Evolutionary conservation across 2,329 filamentous ascomycete species (phyloP), one percentile per base, ranked within the genome.

Genomic region (Verticillium klebahnii): DNA sequence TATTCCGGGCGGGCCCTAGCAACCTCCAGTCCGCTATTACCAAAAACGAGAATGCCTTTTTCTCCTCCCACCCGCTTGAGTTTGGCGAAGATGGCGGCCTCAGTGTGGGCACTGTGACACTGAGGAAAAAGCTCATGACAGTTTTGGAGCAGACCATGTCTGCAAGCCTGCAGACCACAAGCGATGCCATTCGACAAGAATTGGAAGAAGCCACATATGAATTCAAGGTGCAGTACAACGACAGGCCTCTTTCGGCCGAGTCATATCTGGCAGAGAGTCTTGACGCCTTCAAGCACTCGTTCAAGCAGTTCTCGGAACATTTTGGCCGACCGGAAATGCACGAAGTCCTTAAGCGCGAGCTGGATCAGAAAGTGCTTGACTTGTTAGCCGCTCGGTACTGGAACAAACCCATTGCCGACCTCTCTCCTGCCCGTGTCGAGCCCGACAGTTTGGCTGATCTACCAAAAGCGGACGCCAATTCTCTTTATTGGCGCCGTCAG

Each of bases 171-270:
- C 91, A 95, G 68, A 88, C 87, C 61, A 99, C 95, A 3, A 91
- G 91, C 68, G 92, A 97, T 71, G 92, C 93, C 11, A 97, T 99
- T 67, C 89, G 90, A 64, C 92, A 97, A 73, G 95, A 99, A 74
- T 85, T 99, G 0, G 94, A 97, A 70, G 95, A 99, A 76, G 93
- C 95, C 3, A 94, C 92, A 0, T 99, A 99, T 72, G 94, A 99
- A 75, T 99, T 97, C 82, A 99, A 99, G 74, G 95, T 99, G 5
- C 96, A 99, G 74, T 99, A 99, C 78, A 99, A 99, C 71, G 95
- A 99, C 73, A 88, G 95, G 7, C 92, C 94, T 1, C 81, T 99
- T 39, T 97, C 92, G 58, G 95, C 95, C 2, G 95, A 99, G 73
- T 97, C 94, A 4, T 99, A 99, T 72, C 85, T 99, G 45, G 95